These are phyloP conservation scores for Dimargaris verticillata DNA, from an alignment of 192 early-diverging fungal genomes.

Conservation along the genomic window DNA sequence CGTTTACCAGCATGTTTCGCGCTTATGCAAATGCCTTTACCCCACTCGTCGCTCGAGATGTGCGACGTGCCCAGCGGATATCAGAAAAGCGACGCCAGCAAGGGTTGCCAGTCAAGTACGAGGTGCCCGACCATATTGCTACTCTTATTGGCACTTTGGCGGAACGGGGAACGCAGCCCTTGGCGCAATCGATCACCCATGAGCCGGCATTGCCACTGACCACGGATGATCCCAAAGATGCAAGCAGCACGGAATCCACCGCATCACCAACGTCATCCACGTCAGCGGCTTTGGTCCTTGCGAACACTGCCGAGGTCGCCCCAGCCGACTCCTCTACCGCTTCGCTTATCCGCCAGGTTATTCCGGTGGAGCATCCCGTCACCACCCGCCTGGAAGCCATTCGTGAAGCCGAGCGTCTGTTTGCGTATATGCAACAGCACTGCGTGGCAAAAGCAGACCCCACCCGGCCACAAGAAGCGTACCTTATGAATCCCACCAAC, in stretches of 20 bases:
- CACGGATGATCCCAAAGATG: slow-evolving; percentile 7
- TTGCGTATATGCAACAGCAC: slow-evolving; percentile 13
- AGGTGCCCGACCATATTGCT: slow-evolving; percentile 18
- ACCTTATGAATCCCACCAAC: slow-evolving; percentile 12
- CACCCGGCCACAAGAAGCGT: slow-evolving; percentile 9
- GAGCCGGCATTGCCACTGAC: slow-evolving; percentile 3
- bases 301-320: neutral
- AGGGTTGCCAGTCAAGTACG: slow-evolving; percentile 11
- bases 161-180: too few relatives aligned
- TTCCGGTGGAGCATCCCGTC: too few relatives aligned
- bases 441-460: slow-evolving; percentile 5
- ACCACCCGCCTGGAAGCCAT: slow-evolving; percentile 14
- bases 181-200: too few relatives aligned
- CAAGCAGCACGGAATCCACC: neutral
- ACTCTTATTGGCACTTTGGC: slow-evolving; percentile 4
- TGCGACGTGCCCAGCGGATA: neutral
- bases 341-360: neutral
- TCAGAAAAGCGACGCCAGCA: neutral
- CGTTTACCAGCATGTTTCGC: slow-evolving; percentile 55
- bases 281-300: neutral
- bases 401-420: slow-evolving; percentile 19
- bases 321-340: slow-evolving; percentile 1
- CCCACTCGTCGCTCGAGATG: slow-evolving; percentile 19
- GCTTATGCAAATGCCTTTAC: slow-evolving; percentile 35
- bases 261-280: slow-evolving; percentile 10